These are phyloP conservation scores for Fonsecaea monophora DNA, from an alignment of 2,329 filamentous ascomycete genomes.

Conservation along the genomic window DNA sequence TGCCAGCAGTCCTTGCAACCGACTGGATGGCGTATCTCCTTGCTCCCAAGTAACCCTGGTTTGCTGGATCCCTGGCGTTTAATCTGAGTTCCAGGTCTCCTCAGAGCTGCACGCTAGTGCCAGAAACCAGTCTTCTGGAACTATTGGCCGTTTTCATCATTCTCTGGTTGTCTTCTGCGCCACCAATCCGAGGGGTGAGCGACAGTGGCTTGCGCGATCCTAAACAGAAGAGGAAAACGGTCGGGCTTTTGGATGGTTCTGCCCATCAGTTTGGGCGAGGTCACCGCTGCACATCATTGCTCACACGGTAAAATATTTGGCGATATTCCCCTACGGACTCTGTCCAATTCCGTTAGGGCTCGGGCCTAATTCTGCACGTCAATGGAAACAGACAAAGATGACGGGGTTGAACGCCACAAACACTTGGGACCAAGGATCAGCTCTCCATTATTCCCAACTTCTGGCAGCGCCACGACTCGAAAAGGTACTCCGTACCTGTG, in stretches of 20 bases:
- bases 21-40: constrained; percentile 17
- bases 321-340: background rate
- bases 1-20: constrained; percentile 12
- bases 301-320: constrained; percentile 2
- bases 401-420: constrained; percentile 11
- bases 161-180: constrained; percentile 4
- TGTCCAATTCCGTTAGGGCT: background rate
- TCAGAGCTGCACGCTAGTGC: constrained; percentile 12
- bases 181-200: constrained; percentile 13
- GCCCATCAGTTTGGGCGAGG: background rate
- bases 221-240: constrained; percentile 12
- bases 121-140: constrained; percentile 24
- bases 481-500: background rate
- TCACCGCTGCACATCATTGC: constrained; percentile 4
- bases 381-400: constrained; percentile 9
- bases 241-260: background rate
- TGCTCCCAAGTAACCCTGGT: background rate
- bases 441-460: background rate
- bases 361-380: constrained; percentile 12
- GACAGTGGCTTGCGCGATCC: background rate
- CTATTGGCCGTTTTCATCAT: constrained; percentile 20
- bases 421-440: constrained; percentile 7
- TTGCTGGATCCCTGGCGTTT: constrained; percentile 10
- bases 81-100: constrained; percentile 22
- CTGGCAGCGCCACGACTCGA: background rate